Percentiles rank a stretch among this genome's conserved stretches.
phyloP scores from a whole-genome alignment of 2,329 filamentous ascomycete species.

The Aspergillus amoenus region DNA sequence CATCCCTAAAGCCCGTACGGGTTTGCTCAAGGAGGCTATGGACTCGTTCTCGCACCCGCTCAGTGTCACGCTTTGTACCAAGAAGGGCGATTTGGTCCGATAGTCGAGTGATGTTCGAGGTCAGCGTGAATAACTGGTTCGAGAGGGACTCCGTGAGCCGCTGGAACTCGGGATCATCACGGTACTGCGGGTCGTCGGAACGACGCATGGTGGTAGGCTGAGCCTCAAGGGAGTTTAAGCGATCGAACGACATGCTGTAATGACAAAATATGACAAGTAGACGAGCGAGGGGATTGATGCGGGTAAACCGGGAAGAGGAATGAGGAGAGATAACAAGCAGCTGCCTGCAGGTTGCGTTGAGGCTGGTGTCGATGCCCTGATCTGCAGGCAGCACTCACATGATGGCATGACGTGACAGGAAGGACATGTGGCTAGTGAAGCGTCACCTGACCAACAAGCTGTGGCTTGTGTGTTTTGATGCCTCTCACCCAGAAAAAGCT shows the following conservation, averaged over 20 bases:
- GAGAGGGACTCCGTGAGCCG: slow-evolving; percentile 78
- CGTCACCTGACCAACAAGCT: slow-evolving; percentile 27
- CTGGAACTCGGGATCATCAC: slow-evolving; percentile 90
- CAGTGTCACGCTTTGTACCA: slow-evolving; percentile 87
- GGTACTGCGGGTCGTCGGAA: slow-evolving; percentile 71
- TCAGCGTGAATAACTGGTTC: slow-evolving; percentile 84
- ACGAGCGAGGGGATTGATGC: slow-evolving; percentile 3
- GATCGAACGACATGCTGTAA: slow-evolving; percentile 80
- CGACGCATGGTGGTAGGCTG: slow-evolving; percentile 68
- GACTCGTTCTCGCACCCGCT: slow-evolving; percentile 85
- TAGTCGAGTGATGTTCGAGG: slow-evolving; percentile 81
- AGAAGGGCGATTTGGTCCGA: slow-evolving; percentile 81
- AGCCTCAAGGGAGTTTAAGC: slow-evolving; percentile 79
- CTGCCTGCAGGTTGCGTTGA: slow-evolving; percentile 17
- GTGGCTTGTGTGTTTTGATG: slow-evolving; percentile 37
- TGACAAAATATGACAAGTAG: slow-evolving; percentile 1
- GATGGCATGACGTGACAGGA: slow-evolving; percentile 27
- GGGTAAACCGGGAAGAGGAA: slow-evolving; percentile 13
- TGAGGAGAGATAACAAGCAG: slow-evolving; percentile 7
- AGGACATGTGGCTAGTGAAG: not conserved
- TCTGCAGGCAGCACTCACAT: slow-evolving; percentile 23
- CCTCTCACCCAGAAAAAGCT: slow-evolving; percentile 26
- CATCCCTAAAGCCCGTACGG: slow-evolving; percentile 80
- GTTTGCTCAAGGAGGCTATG: slow-evolving; percentile 86
- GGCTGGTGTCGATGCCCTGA: slow-evolving; percentile 21